These are phyloP conservation scores for Plasmodium cynomolgi DNA, from an alignment of 169 alveolate genomes.

Conservation along the genomic window DNA sequence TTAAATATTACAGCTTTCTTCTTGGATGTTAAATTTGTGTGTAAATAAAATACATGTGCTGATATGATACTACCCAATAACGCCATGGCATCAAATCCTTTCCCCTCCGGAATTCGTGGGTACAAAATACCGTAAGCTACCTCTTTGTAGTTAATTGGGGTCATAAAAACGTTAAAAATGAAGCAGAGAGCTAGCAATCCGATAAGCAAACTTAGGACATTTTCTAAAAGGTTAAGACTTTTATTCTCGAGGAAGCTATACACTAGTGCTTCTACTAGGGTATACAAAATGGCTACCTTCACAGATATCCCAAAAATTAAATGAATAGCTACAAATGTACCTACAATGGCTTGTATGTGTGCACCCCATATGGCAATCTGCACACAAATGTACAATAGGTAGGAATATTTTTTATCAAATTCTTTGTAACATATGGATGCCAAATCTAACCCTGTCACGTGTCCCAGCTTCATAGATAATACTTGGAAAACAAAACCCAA, in stretches of 20 bases:
- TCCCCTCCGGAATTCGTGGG: slow-evolving; percentile 62
- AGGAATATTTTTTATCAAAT: slow-evolving; percentile 43
- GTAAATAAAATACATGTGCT: slow-evolving; percentile 72
- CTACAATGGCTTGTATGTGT: slow-evolving; percentile 65
- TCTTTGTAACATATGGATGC: slow-evolving; percentile 75
- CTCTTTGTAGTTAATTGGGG: slow-evolving; percentile 43
- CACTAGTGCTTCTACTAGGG: slow-evolving; percentile 51
- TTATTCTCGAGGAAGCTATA: slow-evolving; percentile 68
- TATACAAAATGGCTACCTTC: slow-evolving; percentile 50
- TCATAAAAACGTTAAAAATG: slow-evolving; percentile 70
- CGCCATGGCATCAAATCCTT: slow-evolving; percentile 62
- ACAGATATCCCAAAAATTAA: slow-evolving; percentile 68
- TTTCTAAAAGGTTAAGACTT: slow-evolving; percentile 45
- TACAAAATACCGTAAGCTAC: slow-evolving; percentile 32
- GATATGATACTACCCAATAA: slow-evolving; percentile 67
- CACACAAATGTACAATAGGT: slow-evolving; percentile 34
- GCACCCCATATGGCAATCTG: slow-evolving; percentile 76
- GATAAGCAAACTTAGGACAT: slow-evolving; percentile 57
- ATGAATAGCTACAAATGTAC: slow-evolving; percentile 59
- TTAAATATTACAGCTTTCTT: slow-evolving; percentile 37
- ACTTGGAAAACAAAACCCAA: slow-evolving; percentile 80
- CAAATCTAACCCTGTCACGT: slow-evolving; percentile 79
- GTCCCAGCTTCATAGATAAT: slow-evolving; percentile 80
- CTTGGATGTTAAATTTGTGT: slow-evolving; percentile 67
- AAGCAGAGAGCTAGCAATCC: slow-evolving; percentile 52